Evolutionary conservation across 257 asterid species (phyloP), one percentile per base, ranked within the genome.

Genomic region (Sherardia arvensis): DNA sequence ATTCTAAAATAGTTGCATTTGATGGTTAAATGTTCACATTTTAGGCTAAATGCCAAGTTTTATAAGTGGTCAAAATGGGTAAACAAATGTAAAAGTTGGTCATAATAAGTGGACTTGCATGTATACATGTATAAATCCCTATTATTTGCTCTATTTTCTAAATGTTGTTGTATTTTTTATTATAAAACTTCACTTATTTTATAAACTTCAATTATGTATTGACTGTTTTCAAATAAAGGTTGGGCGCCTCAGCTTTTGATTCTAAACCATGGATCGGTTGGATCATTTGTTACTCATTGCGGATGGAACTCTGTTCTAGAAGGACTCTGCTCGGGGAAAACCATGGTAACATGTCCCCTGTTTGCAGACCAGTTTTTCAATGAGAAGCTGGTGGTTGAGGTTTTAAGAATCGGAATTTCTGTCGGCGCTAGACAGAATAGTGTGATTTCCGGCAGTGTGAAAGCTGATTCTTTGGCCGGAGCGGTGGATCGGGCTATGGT

Each of bases 271-370:
- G 48, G 60, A 48, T 32, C 82, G 0, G 33, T 71, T 0, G 90
- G 84, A 5, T 79, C 74, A 4, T 84, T 81, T 21, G 70, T 84
- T 8, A 84, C 85, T 0, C 90, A 81, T 10, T 81, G 90, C 10
- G 90, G 90, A 22, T 83, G 89, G 89, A 83, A 83, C 59, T 83
- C 85, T 4, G 69, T 58, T 0, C 32, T 83, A 0, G 87, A 84
- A 66, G 85, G 80, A 1, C 57, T 84, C 12, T 79, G 72, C 7
- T 71, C 75, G 0, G 87, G 85, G 3, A 63, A 80, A 63, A 81
- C 81, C 0, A 66, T 80, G 83, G 82, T 79, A 8, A 73, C 90
- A 0, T 84, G 85, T 84, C 90, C 90, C 1, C 9, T 77, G 3
- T 79, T 71, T 53, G 85, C 79, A 0, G 90, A 84, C 22, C 87